Conservation (phyloP, 306 rosid genomes). For the Cicer cuneatum region DNA sequence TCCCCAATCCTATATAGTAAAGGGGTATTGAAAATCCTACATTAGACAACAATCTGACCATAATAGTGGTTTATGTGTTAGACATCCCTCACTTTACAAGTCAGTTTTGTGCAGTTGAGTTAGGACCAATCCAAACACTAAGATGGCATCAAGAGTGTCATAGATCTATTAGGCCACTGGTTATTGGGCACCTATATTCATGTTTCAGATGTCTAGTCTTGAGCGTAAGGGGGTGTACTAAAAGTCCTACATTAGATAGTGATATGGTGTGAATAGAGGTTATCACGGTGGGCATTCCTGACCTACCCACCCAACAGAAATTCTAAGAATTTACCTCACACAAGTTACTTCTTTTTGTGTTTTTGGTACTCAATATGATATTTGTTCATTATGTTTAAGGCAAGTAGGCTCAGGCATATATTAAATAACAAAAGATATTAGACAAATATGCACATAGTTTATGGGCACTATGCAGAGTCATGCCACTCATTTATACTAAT, state of each 20-base stretch:
- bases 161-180: background rate
- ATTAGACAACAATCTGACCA: no score
- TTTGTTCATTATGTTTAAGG: background rate
- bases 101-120: background rate
- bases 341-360: background rate
- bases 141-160: background rate
- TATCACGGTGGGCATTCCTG: no score
- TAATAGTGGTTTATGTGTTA: background rate
- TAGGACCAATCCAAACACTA: background rate
- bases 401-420: background rate
- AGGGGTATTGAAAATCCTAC: no score
- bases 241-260: no score
- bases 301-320: no score
- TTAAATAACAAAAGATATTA: background rate
- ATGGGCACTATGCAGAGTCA: background rate
- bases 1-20: no score
- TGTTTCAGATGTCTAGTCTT: background rate
- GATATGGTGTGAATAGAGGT: no score
- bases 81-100: background rate
- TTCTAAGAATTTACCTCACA: background rate
- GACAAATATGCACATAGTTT: constrained; percentile 6
- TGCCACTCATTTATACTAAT: background rate
- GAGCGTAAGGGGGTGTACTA: no score
- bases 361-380: background rate
- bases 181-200: background rate